Percentiles rank a stretch among this genome's conserved stretches.
These are phyloP conservation scores for Chaetothyriales sp. DNA, from an alignment of 2,329 filamentous ascomycete genomes.

Conservation along the genomic window DNA sequence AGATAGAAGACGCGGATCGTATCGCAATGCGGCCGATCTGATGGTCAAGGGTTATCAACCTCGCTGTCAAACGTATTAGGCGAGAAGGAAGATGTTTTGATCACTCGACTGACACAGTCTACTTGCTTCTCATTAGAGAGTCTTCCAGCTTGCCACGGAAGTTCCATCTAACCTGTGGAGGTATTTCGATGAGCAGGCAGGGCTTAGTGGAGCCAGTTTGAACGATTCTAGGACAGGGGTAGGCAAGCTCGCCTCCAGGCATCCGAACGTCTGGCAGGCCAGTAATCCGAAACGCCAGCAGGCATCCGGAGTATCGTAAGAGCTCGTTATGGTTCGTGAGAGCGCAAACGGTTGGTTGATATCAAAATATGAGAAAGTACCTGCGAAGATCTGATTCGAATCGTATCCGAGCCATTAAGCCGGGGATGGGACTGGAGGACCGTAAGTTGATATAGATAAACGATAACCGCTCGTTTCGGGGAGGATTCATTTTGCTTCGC, in stretches of 20 bases:
- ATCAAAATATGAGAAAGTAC: neutral
- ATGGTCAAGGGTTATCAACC: neutral
- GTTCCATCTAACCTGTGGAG: neutral
- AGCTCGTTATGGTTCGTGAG: neutral
- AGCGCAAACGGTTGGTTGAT: neutral
- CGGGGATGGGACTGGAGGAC: neutral
- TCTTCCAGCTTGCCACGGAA: neutral
- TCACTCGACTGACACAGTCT: neutral
- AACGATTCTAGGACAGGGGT: neutral
- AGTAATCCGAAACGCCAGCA: neutral
- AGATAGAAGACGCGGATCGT: neutral
- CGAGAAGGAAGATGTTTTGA: neutral
- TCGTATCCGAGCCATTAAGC: neutral
- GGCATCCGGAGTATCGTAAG: neutral
- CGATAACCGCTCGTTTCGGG: neutral
- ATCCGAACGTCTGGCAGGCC: neutral
- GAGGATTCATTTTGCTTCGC: neutral
- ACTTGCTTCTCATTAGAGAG: neutral
- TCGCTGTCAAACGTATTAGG: neutral
- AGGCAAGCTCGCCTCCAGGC: neutral
- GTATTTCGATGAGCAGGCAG: neutral
- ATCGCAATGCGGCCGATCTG: neutral
- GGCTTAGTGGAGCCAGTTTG: neutral
- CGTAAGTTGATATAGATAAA: neutral
- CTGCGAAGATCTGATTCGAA: neutral